Evolutionary conservation across 2,329 filamentous ascomycete genomes (phyloP).

Genomic region (Metarhizium guizhouense): DNA sequence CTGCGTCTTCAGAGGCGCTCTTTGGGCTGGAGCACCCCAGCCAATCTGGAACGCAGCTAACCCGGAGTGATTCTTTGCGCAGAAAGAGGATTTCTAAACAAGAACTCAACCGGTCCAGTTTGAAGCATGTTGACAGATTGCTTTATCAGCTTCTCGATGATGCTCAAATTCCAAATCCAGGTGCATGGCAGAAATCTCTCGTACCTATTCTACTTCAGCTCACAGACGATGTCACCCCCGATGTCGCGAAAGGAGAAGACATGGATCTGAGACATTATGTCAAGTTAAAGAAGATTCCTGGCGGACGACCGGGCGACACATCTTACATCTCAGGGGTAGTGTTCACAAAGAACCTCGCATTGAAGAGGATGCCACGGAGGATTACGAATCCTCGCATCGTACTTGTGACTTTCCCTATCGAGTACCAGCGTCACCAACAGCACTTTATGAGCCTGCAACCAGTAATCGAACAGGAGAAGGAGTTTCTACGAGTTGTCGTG

Average conservation of each 20-base stretch:
- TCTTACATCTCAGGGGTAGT: constrained; percentile 95
- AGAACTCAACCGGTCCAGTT: constrained; percentile 78
- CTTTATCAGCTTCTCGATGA: constrained; percentile 78
- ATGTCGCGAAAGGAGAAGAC: constrained; percentile 82
- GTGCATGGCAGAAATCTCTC: constrained; percentile 82
- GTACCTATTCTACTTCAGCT: constrained; percentile 84
- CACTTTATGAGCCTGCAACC: constrained; percentile 98
- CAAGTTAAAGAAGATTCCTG: constrained; percentile 92
- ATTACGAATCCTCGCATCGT: constrained; percentile 80
- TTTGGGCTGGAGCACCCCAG: constrained; percentile 36
- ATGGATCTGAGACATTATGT: constrained; percentile 98
- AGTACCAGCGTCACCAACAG: constrained; percentile 78
- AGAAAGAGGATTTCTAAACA: constrained; percentile 65
- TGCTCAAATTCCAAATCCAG: constrained; percentile 59
- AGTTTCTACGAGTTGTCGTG: constrained; percentile 86
- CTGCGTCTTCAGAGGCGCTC: constrained; percentile 42
- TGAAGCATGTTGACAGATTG: constrained; percentile 80
- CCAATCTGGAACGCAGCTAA: constrained; percentile 41
- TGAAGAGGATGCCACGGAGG: constrained; percentile 91
- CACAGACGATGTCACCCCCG: constrained; percentile 88
- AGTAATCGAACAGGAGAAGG: constrained; percentile 91
- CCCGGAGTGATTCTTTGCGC: constrained; percentile 76
- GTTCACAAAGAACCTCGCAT: constrained; percentile 91
- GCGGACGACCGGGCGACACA: constrained; percentile 81
- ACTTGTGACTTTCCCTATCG: constrained; percentile 89